Evolutionary conservation across 1,284 basidiomycete genomes (phyloP).

Genomic region (Naganishia sp.): DNA sequence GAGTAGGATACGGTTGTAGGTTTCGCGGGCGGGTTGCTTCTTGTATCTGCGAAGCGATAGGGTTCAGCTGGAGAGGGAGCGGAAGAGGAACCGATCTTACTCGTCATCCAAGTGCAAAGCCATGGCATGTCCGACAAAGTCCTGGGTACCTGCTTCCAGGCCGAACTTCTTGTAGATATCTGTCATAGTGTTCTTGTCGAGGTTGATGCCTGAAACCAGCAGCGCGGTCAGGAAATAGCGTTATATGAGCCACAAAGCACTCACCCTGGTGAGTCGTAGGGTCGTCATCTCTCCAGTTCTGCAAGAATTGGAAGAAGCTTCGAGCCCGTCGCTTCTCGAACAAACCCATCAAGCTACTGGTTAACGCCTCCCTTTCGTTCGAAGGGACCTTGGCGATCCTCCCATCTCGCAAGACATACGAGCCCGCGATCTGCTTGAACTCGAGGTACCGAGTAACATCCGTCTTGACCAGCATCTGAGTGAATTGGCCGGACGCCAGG

Average conservation of each 20-base stretch:
- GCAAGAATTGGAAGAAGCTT: slow-evolving; percentile 98
- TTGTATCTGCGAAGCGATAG: slow-evolving; percentile 69
- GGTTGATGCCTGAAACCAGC: slow-evolving; percentile 66
- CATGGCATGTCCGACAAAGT: slow-evolving; percentile 99
- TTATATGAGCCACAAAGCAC: slow-evolving; percentile 34
- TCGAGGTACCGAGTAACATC: slow-evolving; percentile 99
- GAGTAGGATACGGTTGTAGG: slow-evolving; percentile 93
- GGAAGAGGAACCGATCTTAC: slow-evolving; percentile 59
- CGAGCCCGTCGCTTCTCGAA: slow-evolving; percentile 98
- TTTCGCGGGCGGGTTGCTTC: slow-evolving; percentile 81
- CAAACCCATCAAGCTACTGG: slow-evolving; percentile 91
- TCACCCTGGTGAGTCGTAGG: slow-evolving; percentile 91
- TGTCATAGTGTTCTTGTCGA: slow-evolving; percentile 88
- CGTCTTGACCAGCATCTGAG: slow-evolving; percentile 97
- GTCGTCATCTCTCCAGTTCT: slow-evolving; percentile 92
- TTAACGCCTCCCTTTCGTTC: slow-evolving; percentile 96
- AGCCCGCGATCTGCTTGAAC: slow-evolving; percentile 99
- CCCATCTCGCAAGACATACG: slow-evolving; percentile 95
- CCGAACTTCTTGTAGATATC: slow-evolving; percentile 95
- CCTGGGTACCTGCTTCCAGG: slow-evolving; percentile 94
- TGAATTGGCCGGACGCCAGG: slow-evolving; percentile 96
- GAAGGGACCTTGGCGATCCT: slow-evolving; percentile 97
- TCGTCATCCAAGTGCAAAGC: slow-evolving; percentile 96
- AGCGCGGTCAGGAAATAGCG: neutral
- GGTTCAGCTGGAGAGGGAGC: neutral